Evolutionary conservation across 345 rosid genomes (phyloP), one percentile per base, ranked within the genome.

Genomic region (Moricandia arvensis): DNA sequence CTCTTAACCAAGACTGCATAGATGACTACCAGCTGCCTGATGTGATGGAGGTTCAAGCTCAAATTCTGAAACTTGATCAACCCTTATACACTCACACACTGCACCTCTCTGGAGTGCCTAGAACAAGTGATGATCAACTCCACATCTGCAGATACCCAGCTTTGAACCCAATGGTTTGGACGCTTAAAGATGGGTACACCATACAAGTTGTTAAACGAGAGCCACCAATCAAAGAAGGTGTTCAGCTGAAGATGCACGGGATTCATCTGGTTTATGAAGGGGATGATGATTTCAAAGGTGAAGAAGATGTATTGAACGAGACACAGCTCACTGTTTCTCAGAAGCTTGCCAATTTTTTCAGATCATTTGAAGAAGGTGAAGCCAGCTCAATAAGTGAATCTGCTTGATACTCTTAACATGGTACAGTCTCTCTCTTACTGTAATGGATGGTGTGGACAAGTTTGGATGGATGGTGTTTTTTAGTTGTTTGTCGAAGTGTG

Each of bases 61-160:
- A 65, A 68, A 59, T 91, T 43, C 73, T 72, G 11, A 37, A 82
- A 41, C 81, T 41, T 35, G 80, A 51, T 4, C 5, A 0, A 0
- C 1, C 34, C 0, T 0, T 38, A 55, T 13, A 1, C 41, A 60
- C 15, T 7, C 73, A 77, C 24, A 0, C 77, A 9, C 71, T 89
- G 79, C 0, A 68, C 45, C 66, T 91, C 21, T 43, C 1, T 41
- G 94, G 95, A 58, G 83, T 91, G 45, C 91, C 95, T 0, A 80
- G 67, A 35, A 79, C 83, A 18, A 69, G 76, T 43, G 66, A 74
- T 17, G 86, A 86, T 75, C 90, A 89, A 24, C 80, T 91, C 34
- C 78, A 85, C 86, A 55, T 89, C 51, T 79, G 85, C 72, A 77
- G 91, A 2, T 89, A 73, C 78, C 49, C 87, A 3, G 67, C 31